Evolutionary conservation across 1,284 basidiomycete species (phyloP), one percentile per base, ranked within the genome.

Genomic region (Cutaneotrichosporon spelunceum): DNA sequence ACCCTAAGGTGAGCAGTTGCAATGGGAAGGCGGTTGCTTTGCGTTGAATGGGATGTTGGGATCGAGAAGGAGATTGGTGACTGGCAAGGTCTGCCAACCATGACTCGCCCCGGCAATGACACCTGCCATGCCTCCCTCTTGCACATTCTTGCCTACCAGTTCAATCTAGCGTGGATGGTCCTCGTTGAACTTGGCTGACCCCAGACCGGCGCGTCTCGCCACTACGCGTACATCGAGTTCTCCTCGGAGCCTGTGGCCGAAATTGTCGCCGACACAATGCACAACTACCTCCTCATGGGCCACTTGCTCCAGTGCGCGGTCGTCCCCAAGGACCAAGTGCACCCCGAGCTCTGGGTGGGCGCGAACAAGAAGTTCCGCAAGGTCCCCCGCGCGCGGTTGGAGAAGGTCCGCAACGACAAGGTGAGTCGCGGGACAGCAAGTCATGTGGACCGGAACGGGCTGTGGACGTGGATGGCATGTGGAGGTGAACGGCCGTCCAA

Each of bases 211-310:
- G 85, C 85, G 60, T 93, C 93, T 34, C 97, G 96, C 79, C 95
- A 98, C 79, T 99, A 97, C 78, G 95, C 86, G 2, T 99, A 97
- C 81, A 84, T 99, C 73, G 95, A 99, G 79, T 96, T 99, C 76
- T 86, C 88, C 62, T 93, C 91, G 39, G 83, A 85, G 16, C 85
- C 90, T 1, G 94, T 99, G 48, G 94, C 95, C 0, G 81, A 91
- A 73, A 97, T 99, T 66, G 96, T 98, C 11, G 89, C 90, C 7
- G 96, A 99, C 73, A 99, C 96, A 50, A 98, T 99, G 95, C 87
- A 99, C 84, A 98, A 98, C 81, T 99, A 98, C 79, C 85, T 99
- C 30, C 83, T 99, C 68, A 87, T 90, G 83, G 94, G 94, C 4
- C 92, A 96, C 72, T 87, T 99, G 66, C 83, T 99, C 53, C 87